A percentile compares a stretch with the other conserved stretches of the same genome.
Conservation (phyloP, 805 yeast species). For the Cephaloascus albidus region DNA sequence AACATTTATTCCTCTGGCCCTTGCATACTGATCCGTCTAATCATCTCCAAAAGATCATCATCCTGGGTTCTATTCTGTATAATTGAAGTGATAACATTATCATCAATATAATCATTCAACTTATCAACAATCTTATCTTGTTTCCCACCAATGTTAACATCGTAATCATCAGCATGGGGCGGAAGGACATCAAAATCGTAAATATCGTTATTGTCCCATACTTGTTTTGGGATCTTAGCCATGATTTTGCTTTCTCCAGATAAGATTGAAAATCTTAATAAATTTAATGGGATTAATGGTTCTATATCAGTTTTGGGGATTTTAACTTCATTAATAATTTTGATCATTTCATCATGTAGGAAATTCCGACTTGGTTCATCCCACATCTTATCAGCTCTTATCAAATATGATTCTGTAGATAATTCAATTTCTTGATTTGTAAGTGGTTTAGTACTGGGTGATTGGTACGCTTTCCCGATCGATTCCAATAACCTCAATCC, state of each 20-base stretch:
- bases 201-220: conserved; percentile 55
- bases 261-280: conserved; percentile 58
- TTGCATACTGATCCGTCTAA: conserved; percentile 1
- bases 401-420: conserved; percentile 47
- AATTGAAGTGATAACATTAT: conserved; percentile 32
- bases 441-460: conserved; percentile 10
- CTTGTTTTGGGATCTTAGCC: conserved; percentile 54
- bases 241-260: conserved; percentile 65
- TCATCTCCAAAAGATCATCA: conserved; percentile 12
- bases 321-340: conserved; percentile 7
- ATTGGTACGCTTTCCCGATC: conserved; percentile 19
- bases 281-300: conserved; percentile 45
- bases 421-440: conserved; percentile 24
- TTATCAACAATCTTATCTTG: conserved; percentile 14
- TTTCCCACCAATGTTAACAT: conserved; percentile 25
- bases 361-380: conserved; percentile 36
- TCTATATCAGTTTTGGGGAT: background rate
- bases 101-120: conserved; percentile 35
- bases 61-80: conserved; percentile 23
- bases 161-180: conserved; percentile 33
- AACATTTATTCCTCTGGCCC: too few species aligned
- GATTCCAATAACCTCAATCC: conserved; percentile 39
- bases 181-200: conserved; percentile 70
- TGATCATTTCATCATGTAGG: conserved; percentile 30
- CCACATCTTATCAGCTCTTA: conserved; percentile 49